Conservation (phyloP, 768 basidiomycete species). For the Rhizopogon vesiculosus region DNA sequence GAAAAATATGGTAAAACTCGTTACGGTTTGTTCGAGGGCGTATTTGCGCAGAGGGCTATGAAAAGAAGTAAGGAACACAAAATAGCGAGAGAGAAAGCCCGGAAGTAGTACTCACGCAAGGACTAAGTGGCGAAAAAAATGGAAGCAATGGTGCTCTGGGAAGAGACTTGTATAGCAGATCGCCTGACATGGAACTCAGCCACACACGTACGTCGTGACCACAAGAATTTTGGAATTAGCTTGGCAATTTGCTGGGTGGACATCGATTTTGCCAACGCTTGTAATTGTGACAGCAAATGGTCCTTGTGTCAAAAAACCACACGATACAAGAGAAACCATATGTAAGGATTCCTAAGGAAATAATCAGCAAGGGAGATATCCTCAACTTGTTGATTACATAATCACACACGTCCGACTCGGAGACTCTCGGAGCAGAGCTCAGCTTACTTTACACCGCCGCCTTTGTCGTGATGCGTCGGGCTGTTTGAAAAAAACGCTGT, state of each 20-base stretch:
- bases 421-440: too few relatives aligned
- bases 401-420: too few relatives aligned
- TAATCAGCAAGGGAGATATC: not conserved
- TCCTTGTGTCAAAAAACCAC: not conserved
- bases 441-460: too few relatives aligned
- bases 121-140: not conserved
- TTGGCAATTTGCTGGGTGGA: constrained; percentile 2
- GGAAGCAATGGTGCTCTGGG: not conserved
- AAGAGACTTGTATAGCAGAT: not conserved
- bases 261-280: constrained; percentile 6
- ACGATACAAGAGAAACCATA: not conserved
- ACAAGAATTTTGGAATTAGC: not conserved
- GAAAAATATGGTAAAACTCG: constrained; percentile 2
- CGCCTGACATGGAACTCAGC: not conserved
- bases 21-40: not conserved
- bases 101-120: constrained; percentile 5
- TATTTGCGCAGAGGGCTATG: constrained; percentile 4
- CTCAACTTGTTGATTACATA: not conserved
- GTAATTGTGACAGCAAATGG: not conserved
- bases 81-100: not conserved
- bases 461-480: too few relatives aligned
- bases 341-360: not conserved
- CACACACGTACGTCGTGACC: not conserved
- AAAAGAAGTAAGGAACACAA: constrained; percentile 1
- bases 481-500: not conserved